Percentiles rank a stretch among this genome's conserved stretches.
These are phyloP conservation scores for Agaricus blazei DNA, from an alignment of 768 basidiomycete genomes.

Conservation along the genomic window DNA sequence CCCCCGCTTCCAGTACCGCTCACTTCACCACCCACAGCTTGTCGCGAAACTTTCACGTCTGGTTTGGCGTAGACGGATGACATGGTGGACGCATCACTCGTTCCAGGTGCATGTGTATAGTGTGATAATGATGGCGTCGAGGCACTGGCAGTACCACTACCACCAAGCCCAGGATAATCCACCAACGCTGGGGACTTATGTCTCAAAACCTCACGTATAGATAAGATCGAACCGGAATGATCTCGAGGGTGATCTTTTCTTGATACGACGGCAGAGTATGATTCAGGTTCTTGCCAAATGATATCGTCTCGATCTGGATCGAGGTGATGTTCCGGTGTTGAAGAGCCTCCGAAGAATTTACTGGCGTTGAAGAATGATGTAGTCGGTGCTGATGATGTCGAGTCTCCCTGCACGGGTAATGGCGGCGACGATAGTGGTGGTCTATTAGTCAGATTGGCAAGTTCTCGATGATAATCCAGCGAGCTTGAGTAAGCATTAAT, in stretches of 20 bases:
- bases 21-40: conserved; percentile 48
- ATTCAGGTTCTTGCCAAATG: conserved; percentile 58
- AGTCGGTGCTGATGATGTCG: conserved; percentile 20
- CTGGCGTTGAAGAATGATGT: conserved; percentile 20
- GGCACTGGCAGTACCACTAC: conserved; percentile 9
- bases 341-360: conserved; percentile 38
- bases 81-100: conserved; percentile 8
- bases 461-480: conserved; percentile 49
- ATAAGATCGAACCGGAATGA: conserved; percentile 42
- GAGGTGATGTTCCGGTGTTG: conserved; percentile 29
- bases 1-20: neutral
- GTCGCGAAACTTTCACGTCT: conserved; percentile 47
- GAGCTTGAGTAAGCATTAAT: conserved; percentile 35
- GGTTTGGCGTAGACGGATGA: conserved; percentile 53
- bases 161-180: neutral
- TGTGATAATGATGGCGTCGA: too few relatives aligned
- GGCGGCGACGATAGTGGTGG: conserved; percentile 15
- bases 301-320: conserved; percentile 59
- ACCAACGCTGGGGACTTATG: conserved; percentile 34
- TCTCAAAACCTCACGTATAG: conserved; percentile 58
- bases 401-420: conserved; percentile 13
- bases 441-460: conserved; percentile 33
- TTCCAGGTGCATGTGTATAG: neutral
- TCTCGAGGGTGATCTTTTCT: conserved; percentile 64
- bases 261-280: conserved; percentile 53